Evolutionary conservation across 2,329 filamentous ascomycete species (phyloP), one percentile per base, ranked within the genome.

Genomic region (Tolypocladium tropicale): DNA sequence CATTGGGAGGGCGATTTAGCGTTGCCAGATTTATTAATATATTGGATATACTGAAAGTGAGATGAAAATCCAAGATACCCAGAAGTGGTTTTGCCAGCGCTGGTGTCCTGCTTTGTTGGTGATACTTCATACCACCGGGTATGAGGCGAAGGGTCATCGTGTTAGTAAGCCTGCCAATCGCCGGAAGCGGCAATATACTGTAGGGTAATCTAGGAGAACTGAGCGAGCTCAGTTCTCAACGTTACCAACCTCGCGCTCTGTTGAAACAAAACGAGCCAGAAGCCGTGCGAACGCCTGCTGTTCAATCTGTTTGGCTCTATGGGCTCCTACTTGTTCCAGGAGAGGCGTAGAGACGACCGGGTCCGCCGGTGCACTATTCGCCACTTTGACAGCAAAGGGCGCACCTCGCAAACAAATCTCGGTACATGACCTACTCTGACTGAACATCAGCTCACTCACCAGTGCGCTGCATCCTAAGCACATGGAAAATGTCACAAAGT

Each of bases 401-500:
- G 50, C 50, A 36, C n/a, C 25, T 28, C 18, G 14, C 9, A 4
- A 11, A 11, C 23, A 30, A 10, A 10, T 48, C 14, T 4, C 12
- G 28, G 11, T 2, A 16, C 14, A 10, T 9, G 25, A 46, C 41
- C 14, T 18, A 16, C 6, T n/a, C 6, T 16, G 49, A 36, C n/a
- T 7, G 5, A 32, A n/a, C 3, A 3, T 32, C 3, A 6, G 25
- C 16, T 18, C 25, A 11, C 28, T 36, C 23, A 25, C 14, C 6
- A n/a, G 16, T 39, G 33, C 49, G 37, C 52, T 16, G 18, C 34
- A 14, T 28, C 52, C 52, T 34, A 36, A 21, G 37, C 12, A 18
- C 33, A 21, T 46, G 16, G 21, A 34, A 57, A 53, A 70, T 72
- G 61, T 63, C 65, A 16, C 64, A 67, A 49, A 70, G 64, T 32